Conservation (phyloP, 2,329 filamentous ascomycete species). For the Dactylellina parvicollis region DNA sequence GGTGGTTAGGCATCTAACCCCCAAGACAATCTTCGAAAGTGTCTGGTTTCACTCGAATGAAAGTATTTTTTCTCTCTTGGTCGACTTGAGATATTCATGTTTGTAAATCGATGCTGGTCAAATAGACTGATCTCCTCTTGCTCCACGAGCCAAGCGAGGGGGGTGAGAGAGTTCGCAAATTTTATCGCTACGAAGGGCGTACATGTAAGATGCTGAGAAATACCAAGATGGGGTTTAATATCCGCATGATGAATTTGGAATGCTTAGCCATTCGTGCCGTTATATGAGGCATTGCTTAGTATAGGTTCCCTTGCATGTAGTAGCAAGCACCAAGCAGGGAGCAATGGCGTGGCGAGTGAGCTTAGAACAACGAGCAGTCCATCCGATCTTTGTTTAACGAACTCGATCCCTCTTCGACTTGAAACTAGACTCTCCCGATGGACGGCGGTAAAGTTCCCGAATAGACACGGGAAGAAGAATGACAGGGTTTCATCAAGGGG, state of each 20-base stretch:
- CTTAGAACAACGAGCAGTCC: neutral
- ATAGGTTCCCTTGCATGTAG: slow-evolving; percentile 26
- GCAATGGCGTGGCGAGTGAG: slow-evolving; percentile 12
- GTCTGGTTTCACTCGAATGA: slow-evolving; percentile 22
- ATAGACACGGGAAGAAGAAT: neutral
- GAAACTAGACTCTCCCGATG: slow-evolving; percentile 23
- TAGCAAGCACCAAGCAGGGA: neutral
- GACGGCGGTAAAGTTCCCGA: too few species aligned
- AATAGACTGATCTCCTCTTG: neutral
- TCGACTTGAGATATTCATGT: slow-evolving; percentile 10
- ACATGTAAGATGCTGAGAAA: slow-evolving; percentile 7
- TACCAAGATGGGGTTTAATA: slow-evolving; percentile 41
- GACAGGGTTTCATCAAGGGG: slow-evolving; percentile 2
- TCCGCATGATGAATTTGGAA: slow-evolving; percentile 52
- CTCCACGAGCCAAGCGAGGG: slow-evolving; percentile 15
- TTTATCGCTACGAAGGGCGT: neutral
- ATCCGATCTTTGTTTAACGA: slow-evolving; percentile 20
- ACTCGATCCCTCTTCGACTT: neutral
- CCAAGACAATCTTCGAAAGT: slow-evolving; percentile 24
- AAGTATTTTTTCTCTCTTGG: slow-evolving; percentile 9
- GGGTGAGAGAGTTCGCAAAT: neutral
- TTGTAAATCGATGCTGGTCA: neutral
- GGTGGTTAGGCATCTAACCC: slow-evolving; percentile 43
- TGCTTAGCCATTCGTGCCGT: slow-evolving; percentile 41
- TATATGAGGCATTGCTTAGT: slow-evolving; percentile 19